Percentiles rank a stretch among this genome's conserved stretches.
Evolutionary conservation across 805 yeast genomes (phyloP).

Genomic region (Sugiyamaella chiloensis): DNA sequence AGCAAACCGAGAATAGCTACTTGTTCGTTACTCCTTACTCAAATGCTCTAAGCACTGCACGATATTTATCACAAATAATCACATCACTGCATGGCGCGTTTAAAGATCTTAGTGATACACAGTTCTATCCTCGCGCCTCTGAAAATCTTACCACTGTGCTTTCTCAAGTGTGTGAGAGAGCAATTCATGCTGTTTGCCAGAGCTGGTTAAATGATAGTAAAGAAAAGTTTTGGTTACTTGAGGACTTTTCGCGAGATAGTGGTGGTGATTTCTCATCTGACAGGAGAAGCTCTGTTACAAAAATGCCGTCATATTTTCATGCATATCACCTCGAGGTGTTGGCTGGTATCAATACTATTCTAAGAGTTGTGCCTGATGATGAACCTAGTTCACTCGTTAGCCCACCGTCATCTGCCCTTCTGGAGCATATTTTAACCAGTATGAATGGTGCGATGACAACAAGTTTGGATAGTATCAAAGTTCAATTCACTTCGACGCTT

Average conservation of each 20-base stretch:
- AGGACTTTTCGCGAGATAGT: slow-evolving; percentile 39
- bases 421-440: slow-evolving; percentile 33
- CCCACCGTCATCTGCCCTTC: slow-evolving; percentile 35
- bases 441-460: slow-evolving; percentile 37
- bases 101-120: slow-evolving; percentile 44
- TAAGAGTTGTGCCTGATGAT: slow-evolving; percentile 16
- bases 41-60: slow-evolving; percentile 57
- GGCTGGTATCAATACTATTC: slow-evolving; percentile 27
- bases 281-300: slow-evolving; percentile 34
- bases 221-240: slow-evolving; percentile 35
- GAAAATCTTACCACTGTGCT: slow-evolving; percentile 39
- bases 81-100: slow-evolving; percentile 42
- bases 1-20: slow-evolving; percentile 30
- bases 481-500: slow-evolving; percentile 24
- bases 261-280: slow-evolving; percentile 6
- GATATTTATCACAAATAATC: slow-evolving; percentile 48
- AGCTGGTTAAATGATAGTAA: slow-evolving; percentile 51
- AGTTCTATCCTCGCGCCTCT: slow-evolving; percentile 39
- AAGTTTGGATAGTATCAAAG: slow-evolving; percentile 32
- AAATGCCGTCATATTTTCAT: slow-evolving; percentile 38
- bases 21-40: slow-evolving; percentile 65
- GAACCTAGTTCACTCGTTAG: slow-evolving; percentile 24
- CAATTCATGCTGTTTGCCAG: slow-evolving; percentile 47
- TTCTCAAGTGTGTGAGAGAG: slow-evolving; percentile 40
- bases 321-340: slow-evolving; percentile 40